Evolutionary conservation across 208 protist genomes (phyloP).

Genomic region (Crithidia expoeki): DNA sequence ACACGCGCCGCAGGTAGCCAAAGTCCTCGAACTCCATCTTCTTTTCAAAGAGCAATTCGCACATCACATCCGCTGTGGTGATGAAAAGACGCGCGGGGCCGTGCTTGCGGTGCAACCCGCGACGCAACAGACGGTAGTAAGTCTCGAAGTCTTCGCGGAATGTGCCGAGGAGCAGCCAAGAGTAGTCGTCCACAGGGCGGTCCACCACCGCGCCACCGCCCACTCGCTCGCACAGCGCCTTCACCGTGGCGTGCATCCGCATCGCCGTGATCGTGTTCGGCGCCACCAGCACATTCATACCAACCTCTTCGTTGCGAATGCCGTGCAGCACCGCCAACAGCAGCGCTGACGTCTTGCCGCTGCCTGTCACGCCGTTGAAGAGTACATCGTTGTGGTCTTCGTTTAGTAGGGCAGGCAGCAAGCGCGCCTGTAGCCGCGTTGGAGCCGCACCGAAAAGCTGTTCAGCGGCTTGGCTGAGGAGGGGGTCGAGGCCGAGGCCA

Average conservation of each 20-base stretch:
- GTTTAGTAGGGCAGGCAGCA: conserved; percentile 72
- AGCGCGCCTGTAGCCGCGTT: conserved; percentile 70
- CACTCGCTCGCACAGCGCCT: conserved; percentile 46
- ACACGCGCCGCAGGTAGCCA: conserved; percentile 84
- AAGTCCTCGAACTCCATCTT: conserved; percentile 88
- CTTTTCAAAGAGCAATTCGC: conserved; percentile 81
- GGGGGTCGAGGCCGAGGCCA: conserved; percentile 60
- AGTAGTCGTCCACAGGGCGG: conserved; percentile 61
- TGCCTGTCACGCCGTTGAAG: conserved; percentile 81
- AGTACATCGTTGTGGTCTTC: conserved; percentile 89
- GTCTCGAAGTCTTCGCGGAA: conserved; percentile 58
- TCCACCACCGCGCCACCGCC: conserved; percentile 66
- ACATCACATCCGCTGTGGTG: conserved; percentile 84
- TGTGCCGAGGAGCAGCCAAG: conserved; percentile 69
- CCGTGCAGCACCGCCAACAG: conserved; percentile 74
- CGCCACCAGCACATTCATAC: conserved; percentile 82
- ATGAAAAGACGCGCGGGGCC: conserved; percentile 73
- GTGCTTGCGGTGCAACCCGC: conserved; percentile 33
- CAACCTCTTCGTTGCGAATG: conserved; percentile 60
- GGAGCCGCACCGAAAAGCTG: conserved; percentile 51
- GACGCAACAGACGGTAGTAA: conserved; percentile 54
- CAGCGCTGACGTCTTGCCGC: conserved; percentile 81
- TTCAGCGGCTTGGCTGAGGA: conserved; percentile 41
- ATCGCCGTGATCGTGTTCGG: conserved; percentile 67
- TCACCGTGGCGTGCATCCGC: conserved; percentile 57